Evolutionary conservation across 108 stramenopile genomes (phyloP).

Genomic region (Thalassiosira profunda): DNA sequence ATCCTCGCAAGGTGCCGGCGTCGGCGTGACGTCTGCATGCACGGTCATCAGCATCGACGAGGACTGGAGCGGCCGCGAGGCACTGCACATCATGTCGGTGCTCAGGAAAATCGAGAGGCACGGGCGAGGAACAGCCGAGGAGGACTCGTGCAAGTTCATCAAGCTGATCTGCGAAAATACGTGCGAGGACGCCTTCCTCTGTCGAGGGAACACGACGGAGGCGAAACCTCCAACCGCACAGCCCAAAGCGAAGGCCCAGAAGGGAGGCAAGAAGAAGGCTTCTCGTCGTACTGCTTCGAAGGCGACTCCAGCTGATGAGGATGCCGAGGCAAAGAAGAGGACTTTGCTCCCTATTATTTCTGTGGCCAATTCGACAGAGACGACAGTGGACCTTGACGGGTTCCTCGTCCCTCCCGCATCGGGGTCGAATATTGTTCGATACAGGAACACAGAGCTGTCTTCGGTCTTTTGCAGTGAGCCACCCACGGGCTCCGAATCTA

Average conservation of each 20-base stretch:
- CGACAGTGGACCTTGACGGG: slow-evolving; percentile 5
- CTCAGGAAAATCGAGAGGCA: slow-evolving; percentile 25
- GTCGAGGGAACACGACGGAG: slow-evolving; percentile 4
- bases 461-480: background rate
- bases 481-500: background rate
- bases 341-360: slow-evolving; percentile 6
- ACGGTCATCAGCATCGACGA: slow-evolving; percentile 80
- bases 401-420: slow-evolving; percentile 13
- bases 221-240: background rate
- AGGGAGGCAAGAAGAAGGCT: background rate
- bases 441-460: slow-evolving; percentile 2
- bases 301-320: slow-evolving; percentile 15
- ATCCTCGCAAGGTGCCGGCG: slow-evolving; percentile 58
- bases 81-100: slow-evolving; percentile 42
- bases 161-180: slow-evolving; percentile 62
- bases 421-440: slow-evolving; percentile 14
- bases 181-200: slow-evolving; percentile 62
- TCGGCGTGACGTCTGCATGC: slow-evolving; percentile 66
- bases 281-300: slow-evolving; percentile 23
- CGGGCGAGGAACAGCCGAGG: background rate
- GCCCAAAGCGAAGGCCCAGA: background rate
- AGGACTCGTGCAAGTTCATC: slow-evolving; percentile 46
- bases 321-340: slow-evolving; percentile 20
- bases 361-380: background rate
- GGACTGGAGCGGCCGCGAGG: slow-evolving; percentile 86